phyloP scores from a whole-genome alignment of 768 basidiomycete genomes.

The Kwoniella bestiolae region DNA sequence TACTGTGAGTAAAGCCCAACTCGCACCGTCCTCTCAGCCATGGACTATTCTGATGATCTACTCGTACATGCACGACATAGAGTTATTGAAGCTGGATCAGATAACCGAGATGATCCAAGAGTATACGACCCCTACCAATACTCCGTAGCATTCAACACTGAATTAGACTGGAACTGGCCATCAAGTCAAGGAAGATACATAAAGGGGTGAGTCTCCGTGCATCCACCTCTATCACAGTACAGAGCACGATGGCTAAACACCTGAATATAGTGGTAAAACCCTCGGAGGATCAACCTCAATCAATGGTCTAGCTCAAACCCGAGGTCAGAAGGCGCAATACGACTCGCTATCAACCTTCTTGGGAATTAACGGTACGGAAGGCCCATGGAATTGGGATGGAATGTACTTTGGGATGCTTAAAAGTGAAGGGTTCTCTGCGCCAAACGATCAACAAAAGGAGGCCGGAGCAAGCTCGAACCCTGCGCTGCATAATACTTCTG shows the following conservation, averaged over 20 bases:
- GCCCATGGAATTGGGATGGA: slow-evolving; percentile 59
- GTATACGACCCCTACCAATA: slow-evolving; percentile 26
- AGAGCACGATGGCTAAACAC: neutral
- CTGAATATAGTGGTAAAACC: slow-evolving; percentile 41
- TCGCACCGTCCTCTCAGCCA: neutral
- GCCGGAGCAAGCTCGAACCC: slow-evolving; percentile 58
- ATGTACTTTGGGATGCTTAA: slow-evolving; percentile 58
- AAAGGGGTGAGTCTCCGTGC: slow-evolving; percentile 14
- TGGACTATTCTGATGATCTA: neutral
- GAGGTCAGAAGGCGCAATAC: slow-evolving; percentile 21
- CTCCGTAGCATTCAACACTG: slow-evolving; percentile 22
- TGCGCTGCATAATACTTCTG: slow-evolving; percentile 63
- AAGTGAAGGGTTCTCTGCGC: slow-evolving; percentile 47
- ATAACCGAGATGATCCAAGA: slow-evolving; percentile 20
- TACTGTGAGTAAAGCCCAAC: slow-evolving; percentile 54
- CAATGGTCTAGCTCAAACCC: slow-evolving; percentile 52
- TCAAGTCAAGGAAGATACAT: slow-evolving; percentile 23
- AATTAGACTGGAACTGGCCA: slow-evolving; percentile 28
- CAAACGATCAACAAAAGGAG: slow-evolving; percentile 40
- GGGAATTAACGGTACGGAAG: slow-evolving; percentile 41
- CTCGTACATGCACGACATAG: neutral
- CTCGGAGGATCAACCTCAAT: slow-evolving; percentile 55
- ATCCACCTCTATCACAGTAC: neutral
- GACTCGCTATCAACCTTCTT: slow-evolving; percentile 55
- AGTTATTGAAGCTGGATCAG: slow-evolving; percentile 26